Conservation (phyloP, 306 rosid genomes). For the Dryas alaskensis region DNA sequence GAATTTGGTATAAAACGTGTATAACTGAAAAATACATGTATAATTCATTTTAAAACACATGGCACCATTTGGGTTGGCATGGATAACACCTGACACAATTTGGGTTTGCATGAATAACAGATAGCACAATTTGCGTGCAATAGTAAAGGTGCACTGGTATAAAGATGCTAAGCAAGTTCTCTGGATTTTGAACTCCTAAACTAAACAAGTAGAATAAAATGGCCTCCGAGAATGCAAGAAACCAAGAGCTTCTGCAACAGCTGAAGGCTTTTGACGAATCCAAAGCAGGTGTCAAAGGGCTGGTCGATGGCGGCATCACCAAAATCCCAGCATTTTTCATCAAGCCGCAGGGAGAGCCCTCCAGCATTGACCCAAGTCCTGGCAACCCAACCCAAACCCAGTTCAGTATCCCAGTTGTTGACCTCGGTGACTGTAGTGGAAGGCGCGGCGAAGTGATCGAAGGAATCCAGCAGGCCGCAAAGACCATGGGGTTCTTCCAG, state of each 20-base stretch:
- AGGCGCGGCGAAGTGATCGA: constrained; percentile 9
- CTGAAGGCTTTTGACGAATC: not conserved
- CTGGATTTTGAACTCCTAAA: not conserved
- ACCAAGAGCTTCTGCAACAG: not conserved
- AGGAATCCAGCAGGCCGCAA: constrained; percentile 25
- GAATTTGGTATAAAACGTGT: too few species aligned
- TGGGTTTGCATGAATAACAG: too few species aligned
- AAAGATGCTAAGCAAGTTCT: too few species aligned
- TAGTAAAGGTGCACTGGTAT: too few species aligned
- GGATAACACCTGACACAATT: too few species aligned
- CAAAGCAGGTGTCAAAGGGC: not conserved
- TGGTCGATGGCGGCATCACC: not conserved
- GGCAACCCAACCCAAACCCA: not conserved
- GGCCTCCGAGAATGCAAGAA: not conserved
- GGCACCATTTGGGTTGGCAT: too few species aligned
- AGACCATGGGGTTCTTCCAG: constrained; percentile 41
- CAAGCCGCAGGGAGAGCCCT: not conserved
- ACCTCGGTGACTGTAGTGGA: constrained; percentile 7
- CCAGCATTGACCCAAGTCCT: not conserved
- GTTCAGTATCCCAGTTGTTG: constrained; percentile 24
- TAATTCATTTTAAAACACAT: too few species aligned
- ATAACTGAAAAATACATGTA: too few species aligned
- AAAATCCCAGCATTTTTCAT: not conserved
- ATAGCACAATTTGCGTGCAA: too few species aligned
- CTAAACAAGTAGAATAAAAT: not conserved